phyloP scores from a whole-genome alignment of 1,139 yeast genomes.

The Pichia inconspicua region DNA sequence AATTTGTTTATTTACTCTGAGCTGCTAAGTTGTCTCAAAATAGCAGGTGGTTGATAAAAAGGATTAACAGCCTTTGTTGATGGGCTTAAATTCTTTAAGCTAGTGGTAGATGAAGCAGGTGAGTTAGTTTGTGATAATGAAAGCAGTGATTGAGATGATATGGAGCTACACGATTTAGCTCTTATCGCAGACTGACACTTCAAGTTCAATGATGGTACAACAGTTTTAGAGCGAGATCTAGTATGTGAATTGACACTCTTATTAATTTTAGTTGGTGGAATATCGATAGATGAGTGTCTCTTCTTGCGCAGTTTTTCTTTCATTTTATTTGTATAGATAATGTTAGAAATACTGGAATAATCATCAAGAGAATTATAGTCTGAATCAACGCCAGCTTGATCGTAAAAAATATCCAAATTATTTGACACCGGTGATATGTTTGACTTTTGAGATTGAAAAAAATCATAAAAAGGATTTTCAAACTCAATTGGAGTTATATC shows the following conservation, averaged over 20 bases:
- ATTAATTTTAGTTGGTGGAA: neutral
- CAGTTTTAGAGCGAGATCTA: slow-evolving; percentile 6
- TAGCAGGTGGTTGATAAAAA: slow-evolving; percentile 22
- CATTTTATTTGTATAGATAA: slow-evolving; percentile 10
- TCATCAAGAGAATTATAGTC: slow-evolving; percentile 8
- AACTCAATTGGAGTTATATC: neutral
- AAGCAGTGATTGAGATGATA: neutral
- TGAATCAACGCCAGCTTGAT: neutral
- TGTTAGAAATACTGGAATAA: slow-evolving; percentile 10
- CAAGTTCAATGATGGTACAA: neutral
- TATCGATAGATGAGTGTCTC: slow-evolving; percentile 7
- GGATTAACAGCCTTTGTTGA: slow-evolving; percentile 18
- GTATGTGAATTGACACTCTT: neutral
- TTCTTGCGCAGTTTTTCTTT: slow-evolving; percentile 12
- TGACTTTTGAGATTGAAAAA: neutral
- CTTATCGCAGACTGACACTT: neutral
- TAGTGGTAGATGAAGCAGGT: neutral
- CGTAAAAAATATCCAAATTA: neutral
- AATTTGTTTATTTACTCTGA: neutral
- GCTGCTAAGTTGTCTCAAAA: slow-evolving; percentile 15
- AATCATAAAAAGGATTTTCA: neutral
- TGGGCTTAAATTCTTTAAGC: slow-evolving; percentile 3
- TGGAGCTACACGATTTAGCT: neutral
- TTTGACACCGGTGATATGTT: neutral
- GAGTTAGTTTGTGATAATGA: neutral